A percentile compares a stretch with the other conserved stretches of the same genome.
Conservation (phyloP, 1,284 basidiomycete genomes). For the Naganishia sp. region DNA sequence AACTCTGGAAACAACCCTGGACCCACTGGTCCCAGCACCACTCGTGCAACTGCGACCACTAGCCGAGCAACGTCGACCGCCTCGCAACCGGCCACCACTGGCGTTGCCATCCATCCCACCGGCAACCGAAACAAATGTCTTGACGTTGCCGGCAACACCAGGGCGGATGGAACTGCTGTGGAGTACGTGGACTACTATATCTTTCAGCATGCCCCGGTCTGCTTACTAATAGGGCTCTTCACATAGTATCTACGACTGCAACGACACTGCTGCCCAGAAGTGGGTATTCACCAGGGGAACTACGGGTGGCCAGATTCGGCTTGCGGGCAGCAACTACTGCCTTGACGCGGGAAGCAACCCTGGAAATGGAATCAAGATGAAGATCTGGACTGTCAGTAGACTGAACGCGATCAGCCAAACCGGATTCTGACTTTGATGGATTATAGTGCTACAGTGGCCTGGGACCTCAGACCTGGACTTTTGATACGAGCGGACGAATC, state of each 20-base stretch:
- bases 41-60: constrained; percentile 26
- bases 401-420: neutral
- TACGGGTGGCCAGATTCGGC: constrained; percentile 35
- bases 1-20: constrained; percentile 29
- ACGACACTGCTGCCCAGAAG: constrained; percentile 40
- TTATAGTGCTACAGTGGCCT: constrained; percentile 37
- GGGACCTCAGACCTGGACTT: constrained; percentile 39
- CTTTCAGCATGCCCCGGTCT: neutral
- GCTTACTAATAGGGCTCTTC: neutral
- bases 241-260: constrained; percentile 41
- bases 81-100: constrained; percentile 34
- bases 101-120: constrained; percentile 41
- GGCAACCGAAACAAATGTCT: constrained; percentile 43
- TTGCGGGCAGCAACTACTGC: constrained; percentile 42
- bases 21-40: constrained; percentile 8
- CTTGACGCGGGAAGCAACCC: constrained; percentile 38
- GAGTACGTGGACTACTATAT: constrained; percentile 29
- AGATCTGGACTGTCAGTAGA: constrained; percentile 39
- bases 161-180: constrained; percentile 37
- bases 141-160: constrained; percentile 34
- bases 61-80: constrained; percentile 29
- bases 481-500: constrained; percentile 37
- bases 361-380: constrained; percentile 35
- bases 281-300: constrained; percentile 39
- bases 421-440: neutral